Base-by-base conservation (phyloP, 148 eudicot genomes). In the Rhododendron kiyosumense region DNA sequence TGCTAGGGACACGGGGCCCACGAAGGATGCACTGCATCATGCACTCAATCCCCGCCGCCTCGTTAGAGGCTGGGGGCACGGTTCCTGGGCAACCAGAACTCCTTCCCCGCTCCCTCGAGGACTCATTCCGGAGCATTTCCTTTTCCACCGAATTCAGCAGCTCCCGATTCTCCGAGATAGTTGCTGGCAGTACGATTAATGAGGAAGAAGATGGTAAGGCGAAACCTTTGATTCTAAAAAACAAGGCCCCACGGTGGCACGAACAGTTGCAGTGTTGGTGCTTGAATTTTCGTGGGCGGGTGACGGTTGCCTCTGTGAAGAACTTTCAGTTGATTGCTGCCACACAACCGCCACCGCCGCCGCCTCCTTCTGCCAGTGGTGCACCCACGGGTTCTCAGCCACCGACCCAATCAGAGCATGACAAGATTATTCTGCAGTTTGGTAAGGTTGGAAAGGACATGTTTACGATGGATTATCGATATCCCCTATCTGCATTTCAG, bases 1-100 rank as follows among this genome's bases (percentile, higher is more conserved):
- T 92, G 81, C 92, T 92, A 11, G 94, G 94, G 14, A 92, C 94
- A n/a, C 93, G 94, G 10, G 94, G 94, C 34, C 94, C 94, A 57
- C 90, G 94, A 20, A 86, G 91, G 76, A 92, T 92, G 94, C 90
- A 89, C 87, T 91, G 93, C 85, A 76, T 86, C 61, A 92, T 92
- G 94, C 94, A 91, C 86, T 91, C 94, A 1, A 90, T 92, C 59
- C 94, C 94, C 14, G 73, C 49, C 88, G 87, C 94, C 22, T 86
- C 93, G 0, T 81, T 92, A 0, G 92, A 92, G 13, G 88, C 90
- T 0, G 93, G 92, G n/a, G 93, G 93, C n/a, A 41, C 73, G 0
- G 94, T 92, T 17, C 94, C 94, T 0, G 90, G 91, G 2, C 92
- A 91, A 57, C 91, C 94, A 12, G 91, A 88, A 84, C 90, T 91